Evolutionary conservation across 768 basidiomycete genomes (phyloP).

Genomic region (Clavaria fumosa): DNA sequence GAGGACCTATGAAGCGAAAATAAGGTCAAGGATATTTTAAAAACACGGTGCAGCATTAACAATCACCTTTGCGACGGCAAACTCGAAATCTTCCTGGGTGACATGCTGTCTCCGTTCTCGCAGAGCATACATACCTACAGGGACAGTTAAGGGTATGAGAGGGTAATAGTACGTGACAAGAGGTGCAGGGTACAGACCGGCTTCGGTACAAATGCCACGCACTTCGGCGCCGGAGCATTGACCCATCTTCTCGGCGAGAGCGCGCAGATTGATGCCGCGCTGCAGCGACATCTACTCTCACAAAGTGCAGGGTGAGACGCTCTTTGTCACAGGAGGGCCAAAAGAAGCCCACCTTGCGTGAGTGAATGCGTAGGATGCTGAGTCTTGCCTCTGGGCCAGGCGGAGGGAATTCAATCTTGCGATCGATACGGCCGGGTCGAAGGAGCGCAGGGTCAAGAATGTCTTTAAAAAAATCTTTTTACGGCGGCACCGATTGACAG

Average conservation of each 20-base stretch:
- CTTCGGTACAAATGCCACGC: slow-evolving; percentile 92
- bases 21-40: slow-evolving; percentile 2
- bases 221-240: slow-evolving; percentile 98
- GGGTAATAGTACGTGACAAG: not conserved
- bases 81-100: slow-evolving; percentile 97
- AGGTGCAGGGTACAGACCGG: slow-evolving; percentile 36
- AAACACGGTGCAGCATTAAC: slow-evolving; percentile 1
- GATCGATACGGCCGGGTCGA: slow-evolving; percentile 87
- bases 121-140: slow-evolving; percentile 91
- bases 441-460: slow-evolving; percentile 89
- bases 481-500: not conserved
- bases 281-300: slow-evolving; percentile 83
- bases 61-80: slow-evolving; percentile 86
- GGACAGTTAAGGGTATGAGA: not conserved
- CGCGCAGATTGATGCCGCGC: slow-evolving; percentile 92
- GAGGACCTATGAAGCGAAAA: slow-evolving; percentile 35
- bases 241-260: slow-evolving; percentile 97
- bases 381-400: slow-evolving; percentile 95
- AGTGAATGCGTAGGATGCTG: slow-evolving; percentile 94
- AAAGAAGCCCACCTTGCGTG: slow-evolving; percentile 52
- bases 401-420: slow-evolving; percentile 97
- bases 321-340: not conserved
- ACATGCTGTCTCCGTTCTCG: slow-evolving; percentile 93
- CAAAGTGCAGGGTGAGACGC: not conserved
- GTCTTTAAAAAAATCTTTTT: slow-evolving; percentile 30